Evolutionary conservation across 2,329 filamentous ascomycete genomes (phyloP), one percentile per base, ranked within the genome.

Genomic region (Stachybotrys echinatus): DNA sequence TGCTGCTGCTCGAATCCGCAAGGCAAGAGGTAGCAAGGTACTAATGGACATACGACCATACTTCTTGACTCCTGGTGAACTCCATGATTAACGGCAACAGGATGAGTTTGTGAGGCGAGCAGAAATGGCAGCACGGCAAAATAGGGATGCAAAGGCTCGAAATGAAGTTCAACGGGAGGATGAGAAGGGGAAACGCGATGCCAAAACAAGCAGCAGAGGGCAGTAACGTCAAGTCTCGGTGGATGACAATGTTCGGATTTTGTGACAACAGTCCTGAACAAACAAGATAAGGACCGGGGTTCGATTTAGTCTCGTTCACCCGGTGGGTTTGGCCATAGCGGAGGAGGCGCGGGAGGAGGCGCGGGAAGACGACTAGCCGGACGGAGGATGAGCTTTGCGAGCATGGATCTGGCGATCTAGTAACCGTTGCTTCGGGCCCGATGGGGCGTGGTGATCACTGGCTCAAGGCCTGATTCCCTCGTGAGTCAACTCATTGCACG

Each of bases 1-100:
- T 17, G 67, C 69, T 5, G 71, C 67, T 3, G 67, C 67, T 45
- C 64, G 72, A 47, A 75, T 75, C 52, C 62, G 64, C 27, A 71
- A 65, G 50, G 65, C 72, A 4, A 64, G 67, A 37, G 73, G 73
- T 12, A 65, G 65, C 17, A 68, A 69, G 54, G 71, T 73, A 54
- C 52, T 61, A 54, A 7, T 3, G 8, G 27, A n/a, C 14, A 2
- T 3, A 17, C 18, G 18, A 12, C 21, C 39, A 4, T 34, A 17
- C 19, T 44, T n/a, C 38, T 37, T 18, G 10, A 34, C 10, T 23
- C 42, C 45, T n/a, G 4, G 17, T 18, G 19, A 20, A 46, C 7
- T n/a, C 6, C 10, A 4, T 20, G 6, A 4, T 23, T 37, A 37
- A 46, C 19, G 37, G 18, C 6, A 48, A 18, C 48, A 70, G 69